Evolutionary conservation across 1,284 basidiomycete species (phyloP), one percentile per base, ranked within the genome.

Genomic region (Puccinia coronata): DNA sequence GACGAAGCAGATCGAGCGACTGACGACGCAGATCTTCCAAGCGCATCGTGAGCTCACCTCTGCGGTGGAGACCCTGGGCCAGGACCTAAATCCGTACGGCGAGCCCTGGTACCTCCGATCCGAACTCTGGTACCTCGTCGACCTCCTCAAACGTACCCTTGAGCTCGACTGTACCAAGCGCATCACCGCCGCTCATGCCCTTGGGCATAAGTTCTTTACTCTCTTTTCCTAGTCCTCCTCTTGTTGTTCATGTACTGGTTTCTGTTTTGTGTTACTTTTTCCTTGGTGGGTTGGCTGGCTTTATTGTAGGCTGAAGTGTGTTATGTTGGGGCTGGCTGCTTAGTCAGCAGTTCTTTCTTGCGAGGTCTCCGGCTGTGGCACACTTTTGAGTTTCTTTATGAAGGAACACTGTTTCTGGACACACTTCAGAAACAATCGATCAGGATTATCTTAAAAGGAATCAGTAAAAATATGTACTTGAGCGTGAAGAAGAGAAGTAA

Each of bases 201-300:
- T 97, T 73, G 89, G 90, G 82, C 94, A 96, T 85, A 89, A 89
- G 0, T 96, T 96, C 87, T 88, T 96, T 39, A 83, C 76, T 23
- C 82, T 82, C 14, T 20, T 77, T 63, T 18, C 53, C 11, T 74
- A 59, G 47, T 67, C 18, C 20, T 41, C 8, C 63, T 67, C 43
- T 20, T 47, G n/a, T n/a, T n/a, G n/a, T 65, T 47, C 16, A 47
- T 47, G 16, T 8, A 47, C 43, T 47, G 9, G 8, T 47, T 47
- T 47, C 43, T 47, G 43, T n/a, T n/a, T n/a, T n/a, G n/a, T n/a
- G n/a, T n/a, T n/a, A n/a, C n/a, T n/a, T n/a, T n/a, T n/a, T n/a
- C n/a, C n/a, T n/a, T n/a, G n/a, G n/a, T n/a, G n/a, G n/a, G n/a
- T n/a, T n/a, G n/a, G n/a, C n/a, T n/a, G n/a, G n/a, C n/a, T n/a